phyloP scores from a whole-genome alignment of 1,284 basidiomycete species.

The Cystobasidium sp. region DNA sequence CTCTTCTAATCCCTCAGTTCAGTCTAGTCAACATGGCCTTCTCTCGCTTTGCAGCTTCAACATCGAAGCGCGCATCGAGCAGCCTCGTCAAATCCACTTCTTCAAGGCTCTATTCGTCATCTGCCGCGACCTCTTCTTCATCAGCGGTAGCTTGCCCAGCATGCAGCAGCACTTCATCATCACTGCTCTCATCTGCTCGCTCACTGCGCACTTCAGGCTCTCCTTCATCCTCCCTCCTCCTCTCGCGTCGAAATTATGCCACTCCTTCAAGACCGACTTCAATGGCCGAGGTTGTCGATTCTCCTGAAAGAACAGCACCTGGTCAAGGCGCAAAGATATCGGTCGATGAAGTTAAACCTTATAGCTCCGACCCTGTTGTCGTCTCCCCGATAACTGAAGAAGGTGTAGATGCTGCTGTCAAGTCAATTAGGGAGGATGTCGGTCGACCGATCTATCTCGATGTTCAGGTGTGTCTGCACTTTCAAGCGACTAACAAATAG shows the following conservation, averaged over 20 bases:
- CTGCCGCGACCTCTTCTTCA: not conserved
- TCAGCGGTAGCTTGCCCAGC: slow-evolving; percentile 13
- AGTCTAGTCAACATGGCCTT: slow-evolving; percentile 11
- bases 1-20: not conserved
- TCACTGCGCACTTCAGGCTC: slow-evolving; percentile 14
- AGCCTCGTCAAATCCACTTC: slow-evolving; percentile 6
- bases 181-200: not conserved
- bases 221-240: not conserved
- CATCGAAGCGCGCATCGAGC: slow-evolving; percentile 27
- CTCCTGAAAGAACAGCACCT: slow-evolving; percentile 9
- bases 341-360: slow-evolving; percentile 39
- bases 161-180: slow-evolving; percentile 1
- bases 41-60: slow-evolving; percentile 24
- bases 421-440: slow-evolving; percentile 30
- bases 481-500: not conserved
- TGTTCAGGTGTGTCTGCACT: slow-evolving; percentile 60
- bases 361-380: slow-evolving; percentile 42
- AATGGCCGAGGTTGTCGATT: slow-evolving; percentile 33
- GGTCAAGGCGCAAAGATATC: slow-evolving; percentile 26
- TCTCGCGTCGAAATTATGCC: slow-evolving; percentile 19
- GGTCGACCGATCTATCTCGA: slow-evolving; percentile 88
- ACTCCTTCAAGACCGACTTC: slow-evolving; percentile 20
- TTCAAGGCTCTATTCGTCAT: slow-evolving; percentile 17
- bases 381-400: slow-evolving; percentile 42
- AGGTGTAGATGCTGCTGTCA: slow-evolving; percentile 43